Base-by-base conservation (phyloP, 345 rosid species). In the Aethionema arabicum region DNA sequence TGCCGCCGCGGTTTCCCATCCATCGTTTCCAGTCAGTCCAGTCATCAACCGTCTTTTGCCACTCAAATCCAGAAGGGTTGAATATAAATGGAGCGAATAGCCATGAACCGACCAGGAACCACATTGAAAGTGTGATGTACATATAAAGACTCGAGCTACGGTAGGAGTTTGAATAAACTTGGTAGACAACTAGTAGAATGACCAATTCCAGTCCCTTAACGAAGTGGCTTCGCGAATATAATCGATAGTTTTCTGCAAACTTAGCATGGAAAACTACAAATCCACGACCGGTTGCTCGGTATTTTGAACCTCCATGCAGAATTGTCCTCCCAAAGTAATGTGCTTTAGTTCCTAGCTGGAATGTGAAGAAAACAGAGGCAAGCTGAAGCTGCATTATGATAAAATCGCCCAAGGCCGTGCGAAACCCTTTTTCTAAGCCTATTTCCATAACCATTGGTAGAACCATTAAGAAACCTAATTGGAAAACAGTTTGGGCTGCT, bases 11-110 rank as follows among this genome's bases (percentile, higher is more conserved):
- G 75, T 87, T 87, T 12, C 96, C 96, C 97, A 90, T 90, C 97
- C 99, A 90, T 56, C 96, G 64, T 72, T 87, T 93, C 99, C 99
- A 93, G 68, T 93, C 92, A 16, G 95, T 85, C 99, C 99, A 85
- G 68, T 93, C 97, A 58, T 90, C 97, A 67, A 80, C 92, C 0
- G 96, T 87, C 75, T 93, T 93, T 62, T 93, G 99, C 99, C 99
- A 82, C 63, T 93, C 97, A 65, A 93, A 90, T 36, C 96, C 95
- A 52, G 99, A 84, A 27, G 97, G 99, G 63, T 93, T 93, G 76
- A 93, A 93, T 68, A 87, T 74, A 68, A 83, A 88, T 3, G 97
- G 99, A 33, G 95, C 96, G 78, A 95, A 88, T 77, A 95, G 68
- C 99, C 99, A 95, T 63, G 97, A 93, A 11, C 16, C 78, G 54